Conservation (phyloP, 768 basidiomycete species). For the Artomyces pyxidatus region DNA sequence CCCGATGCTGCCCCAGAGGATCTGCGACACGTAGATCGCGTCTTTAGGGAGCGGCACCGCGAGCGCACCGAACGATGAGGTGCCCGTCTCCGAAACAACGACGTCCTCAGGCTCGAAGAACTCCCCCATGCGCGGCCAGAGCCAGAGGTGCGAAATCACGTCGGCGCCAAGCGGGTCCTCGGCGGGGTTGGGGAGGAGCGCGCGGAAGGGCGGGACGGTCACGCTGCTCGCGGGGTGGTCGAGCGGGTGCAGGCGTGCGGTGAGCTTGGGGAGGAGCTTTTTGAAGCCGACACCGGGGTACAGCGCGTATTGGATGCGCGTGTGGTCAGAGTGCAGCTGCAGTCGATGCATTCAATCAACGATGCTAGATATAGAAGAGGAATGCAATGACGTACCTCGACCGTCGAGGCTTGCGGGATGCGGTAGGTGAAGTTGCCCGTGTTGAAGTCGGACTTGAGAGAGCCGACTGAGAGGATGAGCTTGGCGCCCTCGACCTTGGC, state of each 20-base stretch:
- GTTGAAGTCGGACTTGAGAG: conserved; percentile 75
- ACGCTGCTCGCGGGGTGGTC: conserved; percentile 32
- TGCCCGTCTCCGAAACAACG: conserved; percentile 85
- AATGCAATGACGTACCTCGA: conserved; percentile 42
- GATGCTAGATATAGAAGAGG: not conserved
- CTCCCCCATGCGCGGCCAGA: conserved; percentile 72
- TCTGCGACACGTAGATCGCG: conserved; percentile 59
- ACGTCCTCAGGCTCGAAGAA: conserved; percentile 73
- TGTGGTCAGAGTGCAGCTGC: conserved; percentile 72
- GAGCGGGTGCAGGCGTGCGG: conserved; percentile 41
- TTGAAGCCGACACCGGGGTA: conserved; percentile 73
- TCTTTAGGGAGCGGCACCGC: conserved; percentile 74
- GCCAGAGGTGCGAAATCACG: conserved; percentile 66
- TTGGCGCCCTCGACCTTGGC: conserved; percentile 68
- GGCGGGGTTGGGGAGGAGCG: conserved; percentile 33
- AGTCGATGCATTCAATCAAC: not conserved
- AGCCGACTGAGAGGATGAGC: conserved; percentile 67
- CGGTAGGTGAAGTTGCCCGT: conserved; percentile 81
- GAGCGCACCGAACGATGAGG: conserved; percentile 78
- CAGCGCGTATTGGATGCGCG: conserved; percentile 52
- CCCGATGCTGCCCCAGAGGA: conserved; percentile 90
- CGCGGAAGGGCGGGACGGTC: conserved; percentile 33
- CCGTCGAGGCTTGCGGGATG: conserved; percentile 46
- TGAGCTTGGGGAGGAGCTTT: conserved; percentile 63
- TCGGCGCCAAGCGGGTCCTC: conserved; percentile 31